Conservation (phyloP, 805 yeast species). For the Metschnikowia kofuensis region DNA sequence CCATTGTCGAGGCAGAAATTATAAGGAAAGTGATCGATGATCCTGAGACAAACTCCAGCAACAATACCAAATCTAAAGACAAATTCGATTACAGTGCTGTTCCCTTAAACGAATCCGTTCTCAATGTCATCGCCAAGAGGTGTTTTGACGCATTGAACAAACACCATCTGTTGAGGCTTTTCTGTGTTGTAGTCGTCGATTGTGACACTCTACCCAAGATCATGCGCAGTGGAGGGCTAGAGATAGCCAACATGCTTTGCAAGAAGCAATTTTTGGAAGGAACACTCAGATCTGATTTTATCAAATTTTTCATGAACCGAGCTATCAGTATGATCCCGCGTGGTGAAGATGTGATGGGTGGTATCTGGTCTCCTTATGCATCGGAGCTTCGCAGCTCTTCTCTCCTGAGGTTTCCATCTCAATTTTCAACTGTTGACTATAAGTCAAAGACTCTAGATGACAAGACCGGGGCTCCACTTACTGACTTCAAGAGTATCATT, state of each 20-base stretch:
- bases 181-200: constrained; percentile 77
- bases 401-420: constrained; percentile 63
- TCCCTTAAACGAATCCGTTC: constrained; percentile 42
- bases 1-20: constrained; percentile 72
- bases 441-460: constrained; percentile 76
- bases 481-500: constrained; percentile 67
- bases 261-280: constrained; percentile 78
- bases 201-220: constrained; percentile 83
- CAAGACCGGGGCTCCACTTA: constrained; percentile 68
- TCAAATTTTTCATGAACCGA: constrained; percentile 68
- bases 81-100: constrained; percentile 32
- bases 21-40: constrained; percentile 36
- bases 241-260: constrained; percentile 87
- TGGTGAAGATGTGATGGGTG: constrained; percentile 75
- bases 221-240: constrained; percentile 79
- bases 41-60: constrained; percentile 18
- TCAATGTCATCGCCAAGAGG: constrained; percentile 42
- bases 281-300: constrained; percentile 70
- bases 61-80: constrained; percentile 14
- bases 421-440: constrained; percentile 78
- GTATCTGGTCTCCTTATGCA: constrained; percentile 78
- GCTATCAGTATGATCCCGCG: constrained; percentile 65
- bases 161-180: constrained; percentile 70
- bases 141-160: constrained; percentile 42
- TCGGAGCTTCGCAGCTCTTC: constrained; percentile 63